Conservation (phyloP, 441 rosid genomes). For the Flueggea neowawraea region DNA sequence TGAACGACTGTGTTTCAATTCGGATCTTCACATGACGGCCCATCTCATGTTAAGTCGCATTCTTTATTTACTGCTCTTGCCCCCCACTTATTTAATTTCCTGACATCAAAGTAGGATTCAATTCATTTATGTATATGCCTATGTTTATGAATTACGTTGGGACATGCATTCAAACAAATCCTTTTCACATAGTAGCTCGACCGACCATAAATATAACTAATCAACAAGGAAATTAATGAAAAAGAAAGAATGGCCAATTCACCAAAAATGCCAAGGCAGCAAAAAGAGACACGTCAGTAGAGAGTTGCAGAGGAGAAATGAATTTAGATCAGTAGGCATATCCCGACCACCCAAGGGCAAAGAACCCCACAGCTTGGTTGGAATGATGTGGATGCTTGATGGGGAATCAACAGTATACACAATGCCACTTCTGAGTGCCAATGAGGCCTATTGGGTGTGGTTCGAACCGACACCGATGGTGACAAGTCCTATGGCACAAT, state of each 20-base stretch:
- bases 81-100: conserved; percentile 16
- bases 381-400: conserved; percentile 39
- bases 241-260: no score
- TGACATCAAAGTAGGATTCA: conserved; percentile 4
- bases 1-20: conserved; percentile 7
- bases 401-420: conserved; percentile 11
- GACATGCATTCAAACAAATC: no score
- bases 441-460: conserved; percentile 15
- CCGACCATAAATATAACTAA: no score
- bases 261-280: no score
- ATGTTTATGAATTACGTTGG: no score
- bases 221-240: no score
- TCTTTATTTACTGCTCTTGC: conserved; percentile 26
- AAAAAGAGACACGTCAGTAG: no score
- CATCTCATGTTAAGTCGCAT: conserved; percentile 35
- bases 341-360: conserved; percentile 42
- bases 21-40: conserved; percentile 41
- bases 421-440: conserved; percentile 6
- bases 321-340: no score
- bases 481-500: conserved; percentile 20
- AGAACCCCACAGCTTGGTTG: conserved; percentile 45
- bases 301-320: no score
- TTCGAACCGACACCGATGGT: conserved; percentile 30
- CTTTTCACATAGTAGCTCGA: no score
- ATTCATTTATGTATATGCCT: background rate